These are phyloP conservation scores for Naganishia friedmannii DNA, from an alignment of 768 basidiomycete genomes.

Conservation along the genomic window DNA sequence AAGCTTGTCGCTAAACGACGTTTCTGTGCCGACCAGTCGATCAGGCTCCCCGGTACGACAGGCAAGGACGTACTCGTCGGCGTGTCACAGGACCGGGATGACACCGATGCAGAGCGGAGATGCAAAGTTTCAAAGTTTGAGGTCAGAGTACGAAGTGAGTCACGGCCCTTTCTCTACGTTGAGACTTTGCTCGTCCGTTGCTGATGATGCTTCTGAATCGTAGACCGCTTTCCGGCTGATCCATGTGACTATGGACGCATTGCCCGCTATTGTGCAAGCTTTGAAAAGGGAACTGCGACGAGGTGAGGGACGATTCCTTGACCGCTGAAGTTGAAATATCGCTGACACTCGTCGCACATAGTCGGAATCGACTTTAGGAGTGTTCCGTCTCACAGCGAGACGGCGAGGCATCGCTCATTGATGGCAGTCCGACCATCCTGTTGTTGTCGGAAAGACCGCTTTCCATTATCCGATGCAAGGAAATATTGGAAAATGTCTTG, in stretches of 20 bases:
- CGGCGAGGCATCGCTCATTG: background rate
- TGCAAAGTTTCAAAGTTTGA: constrained; percentile 14
- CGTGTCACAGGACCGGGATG: background rate
- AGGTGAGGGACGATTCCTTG: background rate
- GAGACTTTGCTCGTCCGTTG: background rate
- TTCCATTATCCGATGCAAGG: background rate
- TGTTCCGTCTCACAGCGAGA: background rate
- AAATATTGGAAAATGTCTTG: background rate
- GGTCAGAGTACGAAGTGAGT: constrained; percentile 10
- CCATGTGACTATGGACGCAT: background rate
- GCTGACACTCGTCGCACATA: background rate
- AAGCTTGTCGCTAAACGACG: background rate
- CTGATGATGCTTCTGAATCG: background rate
- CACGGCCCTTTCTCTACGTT: background rate
- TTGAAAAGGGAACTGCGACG: background rate
- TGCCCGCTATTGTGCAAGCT: background rate
- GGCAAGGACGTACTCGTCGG: background rate
- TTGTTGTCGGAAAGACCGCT: background rate
- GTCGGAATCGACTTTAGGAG: background rate
- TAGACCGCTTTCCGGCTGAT: constrained; percentile 7
- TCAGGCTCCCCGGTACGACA: background rate
- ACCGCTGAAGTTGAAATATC: background rate
- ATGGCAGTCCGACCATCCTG: background rate
- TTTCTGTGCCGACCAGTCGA: background rate
- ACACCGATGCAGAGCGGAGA: constrained; percentile 3